Base-by-base conservation (phyloP, 2,329 filamentous ascomycete species). In the Trichoderma cornu-damae region DNA sequence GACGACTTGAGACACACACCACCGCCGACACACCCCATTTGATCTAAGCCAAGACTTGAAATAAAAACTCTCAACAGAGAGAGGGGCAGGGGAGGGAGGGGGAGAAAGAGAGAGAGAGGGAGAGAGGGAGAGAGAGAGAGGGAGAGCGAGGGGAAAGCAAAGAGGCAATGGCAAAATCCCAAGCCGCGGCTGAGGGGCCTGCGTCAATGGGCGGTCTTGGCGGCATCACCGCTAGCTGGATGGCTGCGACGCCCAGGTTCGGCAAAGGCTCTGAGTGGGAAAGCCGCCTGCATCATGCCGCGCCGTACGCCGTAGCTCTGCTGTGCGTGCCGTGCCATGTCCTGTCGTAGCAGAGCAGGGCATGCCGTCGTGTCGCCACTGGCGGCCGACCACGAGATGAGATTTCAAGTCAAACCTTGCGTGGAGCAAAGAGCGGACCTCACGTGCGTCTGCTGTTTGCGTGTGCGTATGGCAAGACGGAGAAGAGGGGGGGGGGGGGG, bases 301-400 rank as follows among this genome's bases (percentile, higher is more conserved):
- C 42, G n/a, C 34, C 20, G 32, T 47, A 44, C 32, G 22, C 42
- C 40, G 51, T 38, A 26, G 46, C 30, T 37, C 16, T 53, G 32
- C 46, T 50, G 24, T 35, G 18, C 30, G 34, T 18, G 6, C 34
- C 28, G 30, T 11, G 37, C 8, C 14, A 22, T 20, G 14, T n/a
- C 9, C 6, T 11, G 16, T 30, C 12, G 4, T 11, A 4, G 42
- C 7, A n/a, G n/a, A 42, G 20, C 28, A 24, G 30, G 34, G 30
- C 40, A 54, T 28, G 51, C 51, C 14, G 20, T 42, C 22, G 22
- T 46, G 40, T 54, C 40, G 51, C 51, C 51, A 54, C 51, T 46
- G 37, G 32, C 32, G 38, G 30, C 42, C 32, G 40, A 46, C 42
- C 40, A 38, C 16, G 51, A 54, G 16, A 54, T 47, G 40, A 54